Percentiles rank a stretch among this genome's conserved stretches.
These are phyloP conservation scores for Hypoxylon sp. DNA, from an alignment of 2,329 filamentous ascomycete genomes.

Conservation along the genomic window DNA sequence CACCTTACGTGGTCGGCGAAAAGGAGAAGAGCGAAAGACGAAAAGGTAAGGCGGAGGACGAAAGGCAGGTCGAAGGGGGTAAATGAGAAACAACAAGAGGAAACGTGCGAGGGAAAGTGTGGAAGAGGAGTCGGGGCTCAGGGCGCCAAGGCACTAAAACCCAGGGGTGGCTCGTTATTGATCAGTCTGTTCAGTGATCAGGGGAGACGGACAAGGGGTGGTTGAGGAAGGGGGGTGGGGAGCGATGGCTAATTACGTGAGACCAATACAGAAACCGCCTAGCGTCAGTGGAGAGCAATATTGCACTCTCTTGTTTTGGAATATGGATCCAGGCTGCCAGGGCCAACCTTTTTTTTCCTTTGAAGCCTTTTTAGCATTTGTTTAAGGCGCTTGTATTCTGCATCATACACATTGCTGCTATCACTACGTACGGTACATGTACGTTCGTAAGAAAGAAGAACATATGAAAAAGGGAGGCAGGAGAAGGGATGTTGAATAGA, in stretches of 20 bases:
- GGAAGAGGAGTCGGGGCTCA: constrained; percentile 42
- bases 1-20: constrained; percentile 55
- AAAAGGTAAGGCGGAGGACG: constrained; percentile 51
- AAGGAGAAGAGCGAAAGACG: constrained; percentile 53
- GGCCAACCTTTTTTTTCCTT: constrained; percentile 35
- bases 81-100: constrained; percentile 51
- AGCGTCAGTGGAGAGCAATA: constrained; percentile 38
- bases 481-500: constrained; percentile 33
- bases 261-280: constrained; percentile 31
- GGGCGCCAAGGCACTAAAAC: constrained; percentile 42
- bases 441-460: constrained; percentile 12
- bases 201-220: constrained; percentile 39
- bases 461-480: constrained; percentile 15
- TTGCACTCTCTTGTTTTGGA: constrained; percentile 40
- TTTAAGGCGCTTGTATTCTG: constrained; percentile 25
- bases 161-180: constrained; percentile 45
- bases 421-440: too few relatives aligned
- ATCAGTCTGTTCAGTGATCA: constrained; percentile 41
- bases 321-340: constrained; percentile 36
- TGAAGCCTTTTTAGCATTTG: constrained; percentile 16
- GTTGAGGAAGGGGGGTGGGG: constrained; percentile 26
- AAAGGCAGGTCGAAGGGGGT: constrained; percentile 49
- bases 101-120: constrained; percentile 45
- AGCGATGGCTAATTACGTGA: constrained; percentile 43
- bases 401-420: constrained; percentile 28